phyloP scores from a whole-genome alignment of 2,329 filamentous ascomycete genomes.

The Blumeria graminis region DNA sequence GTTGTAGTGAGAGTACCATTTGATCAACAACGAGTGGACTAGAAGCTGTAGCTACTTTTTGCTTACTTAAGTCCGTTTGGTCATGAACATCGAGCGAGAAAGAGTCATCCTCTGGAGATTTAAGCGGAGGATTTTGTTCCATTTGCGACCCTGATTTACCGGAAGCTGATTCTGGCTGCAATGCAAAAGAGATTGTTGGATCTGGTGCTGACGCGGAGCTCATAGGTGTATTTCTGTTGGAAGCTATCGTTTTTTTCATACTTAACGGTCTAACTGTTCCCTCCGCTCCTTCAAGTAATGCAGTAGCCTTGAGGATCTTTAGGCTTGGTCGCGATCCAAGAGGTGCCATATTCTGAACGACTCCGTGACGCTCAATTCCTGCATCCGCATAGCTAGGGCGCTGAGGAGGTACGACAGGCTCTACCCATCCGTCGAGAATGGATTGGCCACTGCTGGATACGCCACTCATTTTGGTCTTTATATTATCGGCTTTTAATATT shows the following conservation, averaged over 20 bases:
- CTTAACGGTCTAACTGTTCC: not conserved
- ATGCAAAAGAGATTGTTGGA: constrained; percentile 2
- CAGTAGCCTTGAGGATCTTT: constrained; percentile 27
- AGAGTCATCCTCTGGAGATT: constrained; percentile 1
- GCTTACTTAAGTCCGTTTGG: constrained; percentile 7
- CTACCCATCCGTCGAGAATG: constrained; percentile 23
- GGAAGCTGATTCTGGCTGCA: not conserved
- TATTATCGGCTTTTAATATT: constrained; percentile 2
- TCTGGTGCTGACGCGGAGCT: constrained; percentile 10
- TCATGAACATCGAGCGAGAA: constrained; percentile 3
- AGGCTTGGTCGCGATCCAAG: constrained; percentile 46
- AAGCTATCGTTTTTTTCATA: not conserved
- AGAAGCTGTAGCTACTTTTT: constrained; percentile 5
- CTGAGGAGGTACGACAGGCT: constrained; percentile 28
- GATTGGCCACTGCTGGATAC: constrained; percentile 4
- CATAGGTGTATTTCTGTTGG: constrained; percentile 8
- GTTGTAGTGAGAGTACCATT: constrained; percentile 4
- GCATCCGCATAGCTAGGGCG: constrained; percentile 51
- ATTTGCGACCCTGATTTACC: not conserved
- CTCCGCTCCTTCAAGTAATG: constrained; percentile 6
- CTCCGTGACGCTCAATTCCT: constrained; percentile 47
- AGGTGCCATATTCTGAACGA: constrained; percentile 64
- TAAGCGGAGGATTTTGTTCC: not conserved
- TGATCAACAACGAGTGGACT: constrained; percentile 4
- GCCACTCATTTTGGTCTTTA: constrained; percentile 4